phyloP scores from a whole-genome alignment of 208 protist genomes.

The Novymonas esmeraldas region DNA sequence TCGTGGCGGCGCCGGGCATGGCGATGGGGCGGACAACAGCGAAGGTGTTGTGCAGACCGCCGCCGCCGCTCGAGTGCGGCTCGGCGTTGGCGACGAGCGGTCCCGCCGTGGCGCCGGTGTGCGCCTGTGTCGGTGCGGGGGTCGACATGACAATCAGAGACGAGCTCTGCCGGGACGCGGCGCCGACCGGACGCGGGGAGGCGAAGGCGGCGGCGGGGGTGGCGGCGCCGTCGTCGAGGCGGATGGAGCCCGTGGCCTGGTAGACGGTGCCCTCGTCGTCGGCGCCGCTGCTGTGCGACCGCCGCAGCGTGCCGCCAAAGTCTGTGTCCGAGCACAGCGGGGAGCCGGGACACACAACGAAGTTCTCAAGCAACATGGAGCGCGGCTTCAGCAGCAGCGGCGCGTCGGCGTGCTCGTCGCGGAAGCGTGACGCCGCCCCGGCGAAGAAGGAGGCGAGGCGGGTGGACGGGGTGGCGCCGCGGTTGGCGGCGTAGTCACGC shows the following conservation, averaged over 20 bases:
- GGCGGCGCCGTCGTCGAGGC: neutral
- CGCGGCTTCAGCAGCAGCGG: slow-evolving; percentile 21
- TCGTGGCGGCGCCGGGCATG: neutral
- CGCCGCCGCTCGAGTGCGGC: neutral
- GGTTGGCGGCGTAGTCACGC: neutral
- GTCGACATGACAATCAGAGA: slow-evolving; percentile 7
- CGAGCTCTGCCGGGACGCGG: neutral
- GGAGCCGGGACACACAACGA: slow-evolving; percentile 28
- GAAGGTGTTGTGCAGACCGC: neutral
- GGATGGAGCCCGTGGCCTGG: neutral
- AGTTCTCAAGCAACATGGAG: slow-evolving; percentile 37
- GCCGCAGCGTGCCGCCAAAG: neutral
- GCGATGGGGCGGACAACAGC: neutral
- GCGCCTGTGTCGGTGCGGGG: neutral
- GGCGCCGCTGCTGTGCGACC: neutral
- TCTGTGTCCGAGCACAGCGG: slow-evolving; percentile 1
- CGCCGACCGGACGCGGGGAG: too few species aligned
- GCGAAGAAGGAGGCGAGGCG: slow-evolving; percentile 17
- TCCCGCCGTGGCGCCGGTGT: neutral
- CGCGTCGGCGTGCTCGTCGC: slow-evolving; percentile 13
- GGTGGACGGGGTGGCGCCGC: slow-evolving; percentile 3
- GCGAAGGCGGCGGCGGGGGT: neutral
- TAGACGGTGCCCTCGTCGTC: neutral
- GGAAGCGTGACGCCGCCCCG: slow-evolving; percentile 1
- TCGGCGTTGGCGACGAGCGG: neutral